These are phyloP conservation scores for Bidens hawaiensis DNA, from an alignment of 140 eudicot species.

Conservation along the genomic window DNA sequence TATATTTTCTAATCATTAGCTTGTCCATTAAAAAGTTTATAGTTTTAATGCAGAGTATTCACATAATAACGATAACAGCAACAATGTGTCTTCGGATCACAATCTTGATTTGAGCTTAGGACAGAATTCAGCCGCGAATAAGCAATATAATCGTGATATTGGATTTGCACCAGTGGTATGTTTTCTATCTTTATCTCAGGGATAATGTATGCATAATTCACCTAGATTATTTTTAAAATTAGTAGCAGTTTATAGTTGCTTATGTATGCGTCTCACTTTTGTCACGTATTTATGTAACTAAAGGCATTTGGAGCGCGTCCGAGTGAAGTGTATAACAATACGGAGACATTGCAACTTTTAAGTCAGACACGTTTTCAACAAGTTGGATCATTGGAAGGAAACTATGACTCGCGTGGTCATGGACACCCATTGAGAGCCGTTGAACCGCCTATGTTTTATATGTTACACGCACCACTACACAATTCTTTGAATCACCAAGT, in stretches of 20 bases:
- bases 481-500: slow-evolving; percentile 52
- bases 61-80: slow-evolving; percentile 12
- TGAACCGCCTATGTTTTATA: slow-evolving; percentile 41
- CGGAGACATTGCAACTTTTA: slow-evolving; percentile 53
- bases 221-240: not conserved
- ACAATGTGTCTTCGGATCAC: slow-evolving; percentile 39
- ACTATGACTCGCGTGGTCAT: slow-evolving; percentile 34
- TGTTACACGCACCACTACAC: slow-evolving; percentile 44
- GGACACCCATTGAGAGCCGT: slow-evolving; percentile 33
- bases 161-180: slow-evolving; percentile 50
- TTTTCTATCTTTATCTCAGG: not conserved
- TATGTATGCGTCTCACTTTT: too few species aligned
- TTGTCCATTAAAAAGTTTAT: not conserved
- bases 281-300: slow-evolving; percentile 21
- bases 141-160: slow-evolving; percentile 24
- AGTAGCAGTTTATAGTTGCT: not conserved
- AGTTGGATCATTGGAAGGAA: slow-evolving; percentile 31
- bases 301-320: slow-evolving; percentile 26
- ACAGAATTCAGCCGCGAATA: slow-evolving; percentile 32
- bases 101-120: slow-evolving; percentile 93
- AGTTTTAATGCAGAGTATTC: slow-evolving; percentile 42
- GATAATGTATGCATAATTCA: not conserved
- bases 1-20: not conserved
- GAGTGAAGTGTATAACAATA: slow-evolving; percentile 42
- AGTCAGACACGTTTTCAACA: slow-evolving; percentile 65